Evolutionary conservation across 768 basidiomycete genomes (phyloP).

Genomic region (Suillus sp.): DNA sequence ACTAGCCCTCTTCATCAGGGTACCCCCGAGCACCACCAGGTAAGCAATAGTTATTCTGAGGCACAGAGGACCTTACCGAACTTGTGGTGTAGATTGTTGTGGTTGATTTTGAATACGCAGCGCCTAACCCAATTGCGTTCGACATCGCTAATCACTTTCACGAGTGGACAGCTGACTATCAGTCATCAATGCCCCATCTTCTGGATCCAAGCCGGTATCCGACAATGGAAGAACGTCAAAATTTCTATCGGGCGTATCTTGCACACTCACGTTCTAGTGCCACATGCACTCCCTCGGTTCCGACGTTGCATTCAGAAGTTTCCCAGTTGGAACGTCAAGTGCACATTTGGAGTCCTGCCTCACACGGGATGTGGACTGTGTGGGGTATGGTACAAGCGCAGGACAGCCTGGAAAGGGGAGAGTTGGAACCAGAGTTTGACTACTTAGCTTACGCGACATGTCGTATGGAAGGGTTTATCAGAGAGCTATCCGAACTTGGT

Average conservation of each 20-base stretch:
- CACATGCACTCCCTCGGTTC: constrained; percentile 15
- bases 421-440: constrained; percentile 78
- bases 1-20: constrained; percentile 50
- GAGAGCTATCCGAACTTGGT: constrained; percentile 52
- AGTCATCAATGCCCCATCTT: constrained; percentile 65
- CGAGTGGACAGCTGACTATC: constrained; percentile 96
- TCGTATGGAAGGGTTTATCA: constrained; percentile 65
- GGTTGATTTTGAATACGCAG: constrained; percentile 97
- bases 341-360: constrained; percentile 84
- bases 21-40: constrained; percentile 77
- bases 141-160: constrained; percentile 98
- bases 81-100: constrained; percentile 74
- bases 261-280: constrained; percentile 43
- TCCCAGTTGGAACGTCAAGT: constrained; percentile 77
- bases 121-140: constrained; percentile 88
- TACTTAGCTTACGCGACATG: constrained; percentile 81
- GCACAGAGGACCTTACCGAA: constrained; percentile 17
- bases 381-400: constrained; percentile 94
- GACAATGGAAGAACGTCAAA: constrained; percentile 64
- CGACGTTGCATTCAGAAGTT: constrained; percentile 39
- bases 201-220: constrained; percentile 73
- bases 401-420: constrained; percentile 64
- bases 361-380: constrained; percentile 90
- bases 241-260: constrained; percentile 88
- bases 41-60: constrained; percentile 35